Base-by-base conservation (phyloP, 352 stramenopile species). In the Pythium graminicola region DNA sequence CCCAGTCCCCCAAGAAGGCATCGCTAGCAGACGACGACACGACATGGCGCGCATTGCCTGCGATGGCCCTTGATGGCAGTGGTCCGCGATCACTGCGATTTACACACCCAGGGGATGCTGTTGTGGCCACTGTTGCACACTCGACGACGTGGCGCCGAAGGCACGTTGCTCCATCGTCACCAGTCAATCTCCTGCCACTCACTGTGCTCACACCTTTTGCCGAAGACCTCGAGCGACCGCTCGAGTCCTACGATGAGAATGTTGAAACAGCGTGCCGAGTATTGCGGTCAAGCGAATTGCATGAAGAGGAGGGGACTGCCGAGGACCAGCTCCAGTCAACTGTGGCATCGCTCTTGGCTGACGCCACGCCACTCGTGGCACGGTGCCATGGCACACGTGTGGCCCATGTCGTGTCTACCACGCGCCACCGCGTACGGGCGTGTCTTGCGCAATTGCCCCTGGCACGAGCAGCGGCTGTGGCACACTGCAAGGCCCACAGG, bases 141-240 rank as follows among this genome's bases (percentile, higher is more conserved):
- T 81, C 79, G 17, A 89, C 79, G 0, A 69, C 74, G 14, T 89
- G 79, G 79, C 71, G 79, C 19, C 69, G 72, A n/a, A n/a, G n/a
- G n/a, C n/a, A n/a, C n/a, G n/a, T n/a, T n/a, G 48, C 27, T 82
- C 7, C 65, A 69, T 6, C 32, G 0, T 19, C 48, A 13, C 76
- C 74, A 6, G 2, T 9, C 0, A 90, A 86, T 42, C 20, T 90
- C 2, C 50, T 90, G 22, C 31, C 48, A 4, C n/a, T 36, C 0
- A 19, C 14, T 7, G 29, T 32, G 17, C 28, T 56, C 33, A 48
- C 47, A 31, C 72, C 76, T 16, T 87, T 74, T 39, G 61, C 72
- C 6, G 17, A 47, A 1, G 33, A 44, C 32, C 53, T 81, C 40
- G 71, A 85, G 32, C 47, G 45, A 0, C 45, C 76, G 9, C 57